Percentiles rank a stretch among this genome's conserved stretches.
Conservation (phyloP, 306 rosid genomes). For the Gynostemma pentaphyllum region DNA sequence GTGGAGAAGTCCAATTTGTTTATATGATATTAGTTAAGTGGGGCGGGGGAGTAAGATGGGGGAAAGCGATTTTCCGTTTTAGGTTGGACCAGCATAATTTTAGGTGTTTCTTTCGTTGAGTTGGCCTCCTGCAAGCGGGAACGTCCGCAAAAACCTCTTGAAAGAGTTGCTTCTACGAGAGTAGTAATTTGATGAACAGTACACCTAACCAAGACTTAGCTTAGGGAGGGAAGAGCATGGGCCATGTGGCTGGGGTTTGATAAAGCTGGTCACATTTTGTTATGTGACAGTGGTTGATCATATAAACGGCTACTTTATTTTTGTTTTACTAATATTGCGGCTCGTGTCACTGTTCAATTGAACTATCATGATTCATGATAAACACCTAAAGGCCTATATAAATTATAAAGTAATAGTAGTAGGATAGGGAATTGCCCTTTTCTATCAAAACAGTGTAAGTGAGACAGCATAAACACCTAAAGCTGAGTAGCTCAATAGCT, state of each 20-base stretch:
- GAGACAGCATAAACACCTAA: no score
- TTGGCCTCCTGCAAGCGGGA: neutral
- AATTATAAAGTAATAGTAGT: no score
- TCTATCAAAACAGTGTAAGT: no score
- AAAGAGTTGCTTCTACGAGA: slow-evolving; percentile 3
- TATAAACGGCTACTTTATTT: neutral
- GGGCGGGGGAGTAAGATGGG: slow-evolving; percentile 9
- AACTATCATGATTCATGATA: neutral
- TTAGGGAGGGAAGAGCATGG: neutral
- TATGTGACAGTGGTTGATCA: neutral
- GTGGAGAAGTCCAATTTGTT: no score
- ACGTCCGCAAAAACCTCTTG: neutral
- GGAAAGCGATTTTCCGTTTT: neutral
- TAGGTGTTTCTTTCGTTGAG: slow-evolving; percentile 1
- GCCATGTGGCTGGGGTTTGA: no score
- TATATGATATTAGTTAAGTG: neutral
- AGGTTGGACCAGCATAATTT: neutral
- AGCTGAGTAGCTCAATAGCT: no score
- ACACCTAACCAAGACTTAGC: neutral
- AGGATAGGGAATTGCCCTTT: neutral
- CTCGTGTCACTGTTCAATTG: neutral
- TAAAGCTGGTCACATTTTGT: neutral
- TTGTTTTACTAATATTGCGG: neutral
- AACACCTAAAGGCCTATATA: slow-evolving; percentile 3
- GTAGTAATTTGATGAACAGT: neutral